Evolutionary conservation across 208 protist genomes (phyloP), one percentile per base, ranked within the genome.

Genomic region (Wallacemonas sp.): DNA sequence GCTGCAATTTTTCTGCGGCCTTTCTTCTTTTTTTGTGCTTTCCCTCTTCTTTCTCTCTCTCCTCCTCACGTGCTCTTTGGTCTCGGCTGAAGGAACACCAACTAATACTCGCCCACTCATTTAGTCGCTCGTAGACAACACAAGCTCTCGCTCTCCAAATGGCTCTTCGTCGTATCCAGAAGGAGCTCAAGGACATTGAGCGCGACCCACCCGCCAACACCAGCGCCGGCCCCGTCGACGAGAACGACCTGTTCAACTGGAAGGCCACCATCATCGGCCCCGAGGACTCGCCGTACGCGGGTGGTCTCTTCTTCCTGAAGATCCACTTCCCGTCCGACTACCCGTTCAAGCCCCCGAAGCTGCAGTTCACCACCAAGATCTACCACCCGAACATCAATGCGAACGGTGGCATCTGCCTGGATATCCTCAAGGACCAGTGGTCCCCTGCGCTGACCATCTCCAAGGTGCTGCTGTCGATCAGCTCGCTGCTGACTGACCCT

Each of bases 311-410:
- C 80, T 99, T 99, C 74, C 83, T 99, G 21, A 98, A 99, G 85
- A 99, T 99, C 60, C 89, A 99, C 81, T 99, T 99, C 76, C 98
- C 98, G 26, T 93, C 96, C 24, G 98, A 99, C 76, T 99, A 99
- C 84, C 98, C 98, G 27, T 98, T 98, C 74, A 98, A 98, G 78
- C 94, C 94, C 14, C 94, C 94, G 48, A 96, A 95, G 77, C 70
- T 97, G 75, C 88, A 96, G 87, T 98, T 98, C 74, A 91, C 83
- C 30, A 98, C 94, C n/a, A 98, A 96, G 80, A 94, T 98, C 27
- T 98, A 97, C 92, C 98, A 95, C 93, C 98, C 86, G 83, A 99
- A 99, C 77, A 98, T 99, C 41, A 98, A 98, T 83, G 85, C 78
- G 60, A 98, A 97, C 67, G 98, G 98, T 49, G 92, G 89, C 48